Percentiles rank a stretch among this genome's conserved stretches.
Evolutionary conservation across 805 yeast species (phyloP).

Genomic region (Candida dajiaensis): DNA sequence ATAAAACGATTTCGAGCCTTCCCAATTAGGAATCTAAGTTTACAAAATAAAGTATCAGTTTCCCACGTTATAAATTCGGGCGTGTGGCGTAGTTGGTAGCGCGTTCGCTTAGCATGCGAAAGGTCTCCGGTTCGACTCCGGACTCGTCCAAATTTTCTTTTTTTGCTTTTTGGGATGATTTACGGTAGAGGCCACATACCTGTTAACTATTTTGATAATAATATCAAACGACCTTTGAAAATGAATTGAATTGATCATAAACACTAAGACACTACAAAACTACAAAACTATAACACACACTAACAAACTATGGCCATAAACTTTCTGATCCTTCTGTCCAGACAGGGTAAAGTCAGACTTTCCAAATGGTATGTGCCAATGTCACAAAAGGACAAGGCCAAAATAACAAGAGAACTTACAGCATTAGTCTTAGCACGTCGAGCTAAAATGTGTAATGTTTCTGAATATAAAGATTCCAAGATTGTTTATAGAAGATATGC

Average conservation of each 20-base stretch:
- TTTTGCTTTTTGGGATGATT: no score
- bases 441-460: conserved; percentile 73
- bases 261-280: no score
- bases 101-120: conserved; percentile 77
- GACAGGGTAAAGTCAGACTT: conserved; percentile 92
- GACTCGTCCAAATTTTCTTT: conserved; percentile 50
- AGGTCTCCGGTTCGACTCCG: conserved; percentile 78
- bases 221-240: no score
- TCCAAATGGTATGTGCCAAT: conserved; percentile 89
- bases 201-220: no score
- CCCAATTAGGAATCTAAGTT: no score
- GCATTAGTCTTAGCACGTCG: conserved; percentile 80
- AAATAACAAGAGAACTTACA: conserved; percentile 78
- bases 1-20: no score
- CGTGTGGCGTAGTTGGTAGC: conserved; percentile 83
- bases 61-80: conserved; percentile 37
- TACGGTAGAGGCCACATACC: no score
- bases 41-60: no score
- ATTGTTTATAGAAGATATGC: conserved; percentile 92
- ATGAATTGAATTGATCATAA: no score
- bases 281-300: no score
- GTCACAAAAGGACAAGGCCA: conserved; percentile 79
- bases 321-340: conserved; percentile 74
- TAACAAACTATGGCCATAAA: conserved; percentile 56
- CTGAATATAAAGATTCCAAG: conserved; percentile 48